These are phyloP conservation scores for Melocanna baccifera DNA, from an alignment of 176 grass and related monocot genomes.

Conservation along the genomic window DNA sequence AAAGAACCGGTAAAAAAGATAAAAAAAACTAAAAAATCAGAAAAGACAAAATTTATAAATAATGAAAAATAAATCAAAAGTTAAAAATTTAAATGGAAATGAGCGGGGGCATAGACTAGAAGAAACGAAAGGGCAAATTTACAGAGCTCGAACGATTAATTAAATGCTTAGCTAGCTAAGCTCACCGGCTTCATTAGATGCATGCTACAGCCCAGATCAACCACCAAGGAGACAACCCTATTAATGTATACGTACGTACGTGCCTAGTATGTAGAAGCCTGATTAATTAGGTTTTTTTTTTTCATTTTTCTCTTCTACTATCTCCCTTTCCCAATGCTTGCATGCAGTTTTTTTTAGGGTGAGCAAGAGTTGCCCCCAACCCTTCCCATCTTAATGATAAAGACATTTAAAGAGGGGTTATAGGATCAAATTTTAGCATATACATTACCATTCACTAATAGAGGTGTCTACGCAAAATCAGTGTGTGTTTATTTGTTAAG, in stretches of 20 bases:
- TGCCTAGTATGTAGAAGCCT: background rate
- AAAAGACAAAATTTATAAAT: no score
- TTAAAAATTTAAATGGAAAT: no score
- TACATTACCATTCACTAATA: background rate
- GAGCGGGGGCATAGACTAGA: no score
- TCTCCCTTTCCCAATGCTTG: no score
- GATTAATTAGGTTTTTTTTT: background rate
- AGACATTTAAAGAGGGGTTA: background rate
- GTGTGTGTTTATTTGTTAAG: no score
- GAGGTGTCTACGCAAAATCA: no score
- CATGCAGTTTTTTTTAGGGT: no score
- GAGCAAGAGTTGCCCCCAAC: background rate
- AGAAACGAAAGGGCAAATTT: background rate
- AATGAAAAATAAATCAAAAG: no score
- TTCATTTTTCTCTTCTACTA: background rate
- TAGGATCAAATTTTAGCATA: background rate
- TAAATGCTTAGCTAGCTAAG: background rate
- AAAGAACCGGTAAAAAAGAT: no score
- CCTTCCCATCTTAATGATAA: background rate
- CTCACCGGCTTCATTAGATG: background rate
- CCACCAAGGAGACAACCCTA: background rate
- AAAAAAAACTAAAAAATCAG: no score
- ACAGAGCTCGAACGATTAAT: background rate
- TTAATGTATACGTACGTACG: background rate
- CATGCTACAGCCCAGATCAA: background rate